Evolutionary conservation across 148 eudicot species (phyloP), one percentile per base, ranked within the genome.

Genomic region (Fagopyrum homotropicum): DNA sequence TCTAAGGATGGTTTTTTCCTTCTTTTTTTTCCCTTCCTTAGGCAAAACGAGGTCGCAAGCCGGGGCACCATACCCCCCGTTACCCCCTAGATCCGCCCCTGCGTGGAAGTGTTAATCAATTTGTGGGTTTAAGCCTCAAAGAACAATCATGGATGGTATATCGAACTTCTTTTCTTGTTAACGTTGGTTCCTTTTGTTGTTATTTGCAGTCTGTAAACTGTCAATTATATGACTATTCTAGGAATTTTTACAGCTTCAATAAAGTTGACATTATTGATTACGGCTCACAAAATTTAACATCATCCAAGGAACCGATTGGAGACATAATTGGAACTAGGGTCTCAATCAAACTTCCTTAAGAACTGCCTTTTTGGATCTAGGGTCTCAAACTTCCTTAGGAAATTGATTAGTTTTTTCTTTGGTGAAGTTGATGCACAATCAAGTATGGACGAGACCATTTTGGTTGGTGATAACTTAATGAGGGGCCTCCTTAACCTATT

Each of bases 391-490:
- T 22, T 22, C 26, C 26, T 22, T 68, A 16, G 12, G 9, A 46
- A 19, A 4, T 44, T 44, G 0, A 4, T 22, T 75, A 47, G 5
- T 47, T 4, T 15, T 64, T 63, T 64, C 11, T 22, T 70, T 72
- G 74, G 74, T 46, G 49, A 78, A 91, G 97, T 94, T 76, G 98
- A 94, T 85, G 83, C 98, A 45, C 97, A 90, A 75, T 88, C 89
- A 72, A 80, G 79, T 12, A 91, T 94, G 97, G 98, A 94, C 88
- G 98, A 94, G 83, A 94, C 98, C 72, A 88, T 94, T 83, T 85
- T 94, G 87, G 96, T 94, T 69, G 96, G 97, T 55, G 98, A 94
- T 84, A 97, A 94, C 81, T 83, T 94, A 52, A 94, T 94, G 98
- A 84, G 78, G 98, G 98, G n/a, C 98, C 98, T 73, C 97, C 98